These are phyloP conservation scores for Raddia guianensis DNA, from an alignment of 176 grass and related monocot species.

Conservation along the genomic window DNA sequence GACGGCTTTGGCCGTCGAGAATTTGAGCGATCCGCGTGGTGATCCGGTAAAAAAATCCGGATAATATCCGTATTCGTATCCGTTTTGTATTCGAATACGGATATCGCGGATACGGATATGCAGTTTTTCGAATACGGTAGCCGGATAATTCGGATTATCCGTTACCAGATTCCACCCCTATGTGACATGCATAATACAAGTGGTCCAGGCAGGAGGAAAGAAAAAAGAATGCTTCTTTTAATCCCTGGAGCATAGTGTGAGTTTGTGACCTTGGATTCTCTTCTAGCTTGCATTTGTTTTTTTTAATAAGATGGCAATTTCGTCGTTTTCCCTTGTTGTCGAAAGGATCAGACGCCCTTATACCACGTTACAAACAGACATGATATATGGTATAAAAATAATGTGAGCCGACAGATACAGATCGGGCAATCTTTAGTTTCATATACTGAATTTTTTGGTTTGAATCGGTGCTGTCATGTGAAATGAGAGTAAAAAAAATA, in stretches of 20 bases:
- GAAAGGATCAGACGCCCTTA: conserved; percentile 11
- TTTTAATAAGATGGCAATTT: neutral
- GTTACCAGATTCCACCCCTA: too few relatives aligned
- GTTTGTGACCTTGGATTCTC: conserved; percentile 40
- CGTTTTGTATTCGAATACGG: too few relatives aligned
- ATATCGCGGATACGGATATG: too few relatives aligned
- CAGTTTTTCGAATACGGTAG: too few relatives aligned
- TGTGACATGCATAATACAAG: neutral
- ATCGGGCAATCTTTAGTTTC: neutral
- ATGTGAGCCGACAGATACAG: conserved; percentile 5
- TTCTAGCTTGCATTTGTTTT: neutral
- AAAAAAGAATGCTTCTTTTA: conserved; percentile 2
- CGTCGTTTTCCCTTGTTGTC: conserved; percentile 24
- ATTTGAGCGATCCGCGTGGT: too few relatives aligned
- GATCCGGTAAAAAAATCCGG: too few relatives aligned
- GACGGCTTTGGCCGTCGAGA: too few relatives aligned
- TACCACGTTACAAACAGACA: conserved; percentile 16
- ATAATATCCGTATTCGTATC: too few relatives aligned
- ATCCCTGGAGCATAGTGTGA: neutral
- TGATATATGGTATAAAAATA: neutral
- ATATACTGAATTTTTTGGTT: neutral
- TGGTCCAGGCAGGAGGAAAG: neutral
- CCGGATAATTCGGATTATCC: too few relatives aligned
- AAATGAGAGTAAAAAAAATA: neutral
- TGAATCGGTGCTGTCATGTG: neutral